A percentile compares a stretch with the other conserved stretches of the same genome.
phyloP scores from a whole-genome alignment of 768 basidiomycete species.

The Rhodotorula babjevae region DNA sequence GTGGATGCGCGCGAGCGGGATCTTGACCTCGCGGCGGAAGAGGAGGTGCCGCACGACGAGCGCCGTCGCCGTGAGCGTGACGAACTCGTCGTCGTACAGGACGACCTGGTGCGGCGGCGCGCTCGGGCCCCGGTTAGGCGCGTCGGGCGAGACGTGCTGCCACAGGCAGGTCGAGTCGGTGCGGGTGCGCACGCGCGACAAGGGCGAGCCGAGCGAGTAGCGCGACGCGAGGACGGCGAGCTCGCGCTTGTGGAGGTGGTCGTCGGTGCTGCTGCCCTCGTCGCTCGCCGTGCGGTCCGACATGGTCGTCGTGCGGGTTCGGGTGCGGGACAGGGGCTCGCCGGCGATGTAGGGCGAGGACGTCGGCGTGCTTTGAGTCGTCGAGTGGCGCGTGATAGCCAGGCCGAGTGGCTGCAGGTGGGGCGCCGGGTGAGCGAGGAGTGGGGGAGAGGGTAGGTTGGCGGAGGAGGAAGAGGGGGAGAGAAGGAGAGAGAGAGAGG shows the following conservation, averaged over 20 bases:
- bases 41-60: background rate
- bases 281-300: no score
- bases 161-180: background rate
- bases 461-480: no score
- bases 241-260: background rate
- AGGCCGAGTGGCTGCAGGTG: background rate
- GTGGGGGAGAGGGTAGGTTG: no score
- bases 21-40: background rate
- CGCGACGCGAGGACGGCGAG: background rate
- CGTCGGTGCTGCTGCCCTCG: background rate
- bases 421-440: background rate
- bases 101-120: background rate
- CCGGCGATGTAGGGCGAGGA: background rate
- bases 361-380: background rate
- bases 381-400: background rate
- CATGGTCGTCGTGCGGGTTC: background rate
- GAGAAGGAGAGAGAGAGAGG: no score
- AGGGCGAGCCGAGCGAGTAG: background rate
- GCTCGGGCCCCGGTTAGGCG: background rate
- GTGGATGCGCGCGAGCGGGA: background rate
- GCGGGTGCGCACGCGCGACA: constrained; percentile 2
- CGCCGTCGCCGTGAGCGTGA: background rate
- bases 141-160: background rate
- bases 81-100: background rate
- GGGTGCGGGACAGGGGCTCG: background rate